A percentile compares a stretch with the other conserved stretches of the same genome.
Evolutionary conservation across 805 yeast genomes (phyloP).

Genomic region (Kazachstania viticola): DNA sequence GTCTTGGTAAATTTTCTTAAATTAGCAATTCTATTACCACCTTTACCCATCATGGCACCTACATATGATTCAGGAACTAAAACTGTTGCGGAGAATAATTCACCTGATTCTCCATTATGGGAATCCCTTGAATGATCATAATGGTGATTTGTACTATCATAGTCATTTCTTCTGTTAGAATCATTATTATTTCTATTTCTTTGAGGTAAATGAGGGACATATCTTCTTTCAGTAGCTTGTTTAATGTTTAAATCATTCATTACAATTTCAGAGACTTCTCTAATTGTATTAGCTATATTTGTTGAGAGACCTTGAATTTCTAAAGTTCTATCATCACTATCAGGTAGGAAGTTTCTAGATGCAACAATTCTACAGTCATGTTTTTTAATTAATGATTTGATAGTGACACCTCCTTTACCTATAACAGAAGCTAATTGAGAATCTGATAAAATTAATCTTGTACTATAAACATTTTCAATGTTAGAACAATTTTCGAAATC

Average conservation of each 20-base stretch:
- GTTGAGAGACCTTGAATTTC: conserved; percentile 72
- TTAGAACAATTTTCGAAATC: conserved; percentile 10
- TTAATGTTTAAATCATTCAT: conserved; percentile 10
- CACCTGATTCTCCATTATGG: not conserved
- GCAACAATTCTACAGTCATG: conserved; percentile 69
- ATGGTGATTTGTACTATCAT: not conserved
- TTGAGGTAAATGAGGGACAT: conserved; percentile 40
- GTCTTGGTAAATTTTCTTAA: conserved; percentile 70
- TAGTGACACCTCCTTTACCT: conserved; percentile 69
- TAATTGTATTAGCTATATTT: conserved; percentile 46
- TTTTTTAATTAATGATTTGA: conserved; percentile 48
- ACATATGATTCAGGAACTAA: conserved; percentile 65
- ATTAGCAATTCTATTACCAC: conserved; percentile 76
- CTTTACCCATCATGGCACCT: conserved; percentile 79
- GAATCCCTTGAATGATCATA: no score
- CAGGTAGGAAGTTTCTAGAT: conserved; percentile 68
- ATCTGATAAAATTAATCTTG: conserved; percentile 68
- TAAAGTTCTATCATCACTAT: conserved; percentile 72
- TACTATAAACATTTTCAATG: conserved; percentile 8
- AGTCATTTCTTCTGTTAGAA: not conserved
- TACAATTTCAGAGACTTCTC: conserved; percentile 32
- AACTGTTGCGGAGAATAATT: conserved; percentile 3
- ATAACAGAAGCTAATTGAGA: conserved; percentile 78
- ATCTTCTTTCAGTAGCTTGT: conserved; percentile 31
- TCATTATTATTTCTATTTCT: no score